phyloP scores from a whole-genome alignment of 495 filamentous ascomycete species.

The Lindgomyces ingoldianus region DNA sequence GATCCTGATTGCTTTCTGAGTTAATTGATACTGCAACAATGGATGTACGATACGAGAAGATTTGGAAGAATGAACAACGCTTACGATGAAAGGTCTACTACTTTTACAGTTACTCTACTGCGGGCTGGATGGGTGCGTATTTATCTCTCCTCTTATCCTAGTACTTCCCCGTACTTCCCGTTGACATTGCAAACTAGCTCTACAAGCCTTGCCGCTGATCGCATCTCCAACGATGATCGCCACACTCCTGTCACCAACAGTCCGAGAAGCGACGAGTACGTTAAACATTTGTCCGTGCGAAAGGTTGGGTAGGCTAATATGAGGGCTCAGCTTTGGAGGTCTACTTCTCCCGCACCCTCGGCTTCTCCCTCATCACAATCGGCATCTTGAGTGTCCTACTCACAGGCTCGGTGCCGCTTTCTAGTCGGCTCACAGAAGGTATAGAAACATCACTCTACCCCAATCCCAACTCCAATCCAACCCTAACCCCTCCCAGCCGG shows the following conservation, averaged over 20 bases:
- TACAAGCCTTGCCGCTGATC: constrained; percentile 68
- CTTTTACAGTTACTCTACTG: constrained; percentile 64
- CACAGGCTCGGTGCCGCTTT: constrained; percentile 74
- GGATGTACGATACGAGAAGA: too few species aligned
- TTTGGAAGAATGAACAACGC: background rate
- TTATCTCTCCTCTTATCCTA: background rate
- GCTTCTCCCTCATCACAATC: constrained; percentile 66
- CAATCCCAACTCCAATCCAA: background rate
- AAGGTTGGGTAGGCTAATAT: background rate
- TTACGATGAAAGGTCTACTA: constrained; percentile 62
- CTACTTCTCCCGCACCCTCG: constrained; percentile 72
- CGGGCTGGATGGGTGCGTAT: constrained; percentile 58
- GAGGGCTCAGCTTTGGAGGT: constrained; percentile 65
- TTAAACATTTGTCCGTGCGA: constrained; percentile 6
- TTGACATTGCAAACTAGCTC: too few species aligned
- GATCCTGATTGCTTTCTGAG: too few species aligned
- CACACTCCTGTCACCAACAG: constrained; percentile 60
- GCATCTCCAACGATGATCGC: constrained; percentile 66
- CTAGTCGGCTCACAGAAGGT: constrained; percentile 50
- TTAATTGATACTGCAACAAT: too few species aligned
- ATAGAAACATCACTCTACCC: background rate
- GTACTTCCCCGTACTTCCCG: too few species aligned
- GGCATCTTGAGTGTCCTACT: constrained; percentile 66
- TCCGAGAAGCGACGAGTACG: constrained; percentile 57
- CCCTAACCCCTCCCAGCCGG: constrained; percentile 12